phyloP scores from a whole-genome alignment of 768 basidiomycete species.

The Amanita muscaria region DNA sequence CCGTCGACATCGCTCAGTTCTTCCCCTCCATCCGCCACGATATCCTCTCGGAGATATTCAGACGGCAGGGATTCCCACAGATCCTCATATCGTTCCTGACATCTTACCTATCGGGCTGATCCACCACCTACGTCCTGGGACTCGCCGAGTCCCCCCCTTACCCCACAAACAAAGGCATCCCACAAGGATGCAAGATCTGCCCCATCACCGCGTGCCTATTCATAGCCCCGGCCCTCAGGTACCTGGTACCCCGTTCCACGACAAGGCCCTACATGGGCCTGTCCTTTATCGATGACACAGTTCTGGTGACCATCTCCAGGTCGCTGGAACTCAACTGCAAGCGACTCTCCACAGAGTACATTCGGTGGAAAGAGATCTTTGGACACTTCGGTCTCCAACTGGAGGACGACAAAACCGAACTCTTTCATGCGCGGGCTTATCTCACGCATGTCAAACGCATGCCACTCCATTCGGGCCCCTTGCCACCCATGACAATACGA shows the following conservation, averaged over 20 bases:
- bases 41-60: background rate
- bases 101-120: background rate
- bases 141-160: background rate
- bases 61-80: background rate
- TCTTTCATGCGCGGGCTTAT: too few relatives aligned
- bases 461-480: background rate
- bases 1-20: background rate
- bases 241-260: background rate
- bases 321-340: background rate
- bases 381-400: background rate
- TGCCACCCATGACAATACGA: background rate
- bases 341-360: background rate
- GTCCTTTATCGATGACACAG: background rate
- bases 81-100: background rate
- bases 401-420: background rate
- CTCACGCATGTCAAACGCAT: background rate
- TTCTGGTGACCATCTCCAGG: background rate
- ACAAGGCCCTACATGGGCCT: background rate
- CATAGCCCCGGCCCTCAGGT: background rate
- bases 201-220: background rate
- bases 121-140: background rate
- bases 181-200: background rate
- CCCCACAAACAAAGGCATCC: background rate
- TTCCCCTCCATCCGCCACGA: background rate
- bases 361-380: background rate